phyloP scores from a whole-genome alignment of 768 basidiomycete genomes.

The Boletus rex-veris region DNA sequence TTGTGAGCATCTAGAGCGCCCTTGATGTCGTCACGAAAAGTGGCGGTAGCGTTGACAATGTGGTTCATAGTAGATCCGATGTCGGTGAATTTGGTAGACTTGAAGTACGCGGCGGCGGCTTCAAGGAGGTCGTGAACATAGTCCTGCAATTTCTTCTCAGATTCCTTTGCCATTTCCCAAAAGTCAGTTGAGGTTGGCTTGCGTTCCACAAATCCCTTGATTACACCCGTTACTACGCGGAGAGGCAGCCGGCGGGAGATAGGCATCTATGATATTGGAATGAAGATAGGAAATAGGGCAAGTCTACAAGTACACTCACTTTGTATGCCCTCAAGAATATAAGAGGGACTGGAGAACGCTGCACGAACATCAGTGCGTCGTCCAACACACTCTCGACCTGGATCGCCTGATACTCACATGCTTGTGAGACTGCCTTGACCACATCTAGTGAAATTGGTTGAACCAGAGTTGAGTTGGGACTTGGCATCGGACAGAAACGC shows the following conservation, averaged over 20 bases:
- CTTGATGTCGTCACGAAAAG: slow-evolving; percentile 6
- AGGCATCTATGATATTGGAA: background rate
- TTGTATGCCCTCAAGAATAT: background rate
- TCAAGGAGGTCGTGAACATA: slow-evolving; percentile 7
- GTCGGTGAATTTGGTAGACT: slow-evolving; percentile 2
- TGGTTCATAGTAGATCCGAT: background rate
- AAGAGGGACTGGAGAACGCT: background rate
- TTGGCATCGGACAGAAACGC: background rate
- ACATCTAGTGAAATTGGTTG: background rate
- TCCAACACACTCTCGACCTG: no score
- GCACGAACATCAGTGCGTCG: background rate
- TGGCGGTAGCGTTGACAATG: slow-evolving; percentile 7
- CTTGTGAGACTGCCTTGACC: background rate
- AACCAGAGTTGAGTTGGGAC: background rate
- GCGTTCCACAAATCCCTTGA: background rate
- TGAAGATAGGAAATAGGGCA: background rate
- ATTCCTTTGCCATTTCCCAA: slow-evolving; percentile 8
- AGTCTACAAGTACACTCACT: background rate
- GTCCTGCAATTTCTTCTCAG: background rate
- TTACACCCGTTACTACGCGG: background rate
- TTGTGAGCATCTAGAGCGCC: slow-evolving; percentile 2
- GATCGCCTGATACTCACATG: background rate
- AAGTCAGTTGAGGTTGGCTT: slow-evolving; percentile 1
- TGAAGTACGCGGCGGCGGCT: background rate
- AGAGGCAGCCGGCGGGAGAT: background rate